A percentile compares a stretch with the other conserved stretches of the same genome.
These are phyloP conservation scores for Aureoboletus auriporus DNA, from an alignment of 768 basidiomycete species.

Conservation along the genomic window DNA sequence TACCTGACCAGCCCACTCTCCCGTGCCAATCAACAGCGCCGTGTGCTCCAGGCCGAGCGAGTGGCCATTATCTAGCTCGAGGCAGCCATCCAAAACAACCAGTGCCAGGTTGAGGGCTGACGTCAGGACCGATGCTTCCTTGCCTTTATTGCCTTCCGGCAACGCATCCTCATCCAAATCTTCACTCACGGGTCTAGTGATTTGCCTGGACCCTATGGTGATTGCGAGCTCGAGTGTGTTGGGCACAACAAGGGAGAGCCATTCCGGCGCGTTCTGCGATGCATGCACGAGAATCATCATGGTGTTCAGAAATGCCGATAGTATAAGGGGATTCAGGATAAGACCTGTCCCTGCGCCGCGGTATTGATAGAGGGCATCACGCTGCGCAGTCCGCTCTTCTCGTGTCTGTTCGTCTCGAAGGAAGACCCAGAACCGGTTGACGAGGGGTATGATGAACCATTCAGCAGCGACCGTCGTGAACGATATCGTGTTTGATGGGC, in stretches of 20 bases:
- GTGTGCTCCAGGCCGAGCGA: constrained; percentile 75
- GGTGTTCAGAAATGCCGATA: constrained; percentile 73
- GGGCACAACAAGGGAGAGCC: constrained; percentile 77
- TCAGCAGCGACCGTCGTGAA: constrained; percentile 80
- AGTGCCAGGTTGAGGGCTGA: constrained; percentile 76
- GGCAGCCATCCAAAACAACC: constrained; percentile 66
- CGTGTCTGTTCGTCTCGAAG: constrained; percentile 79
- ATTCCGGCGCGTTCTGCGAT: constrained; percentile 73
- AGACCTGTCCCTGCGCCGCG: constrained; percentile 77
- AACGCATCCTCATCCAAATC: constrained; percentile 29
- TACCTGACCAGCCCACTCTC: constrained; percentile 78
- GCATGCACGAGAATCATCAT: constrained; percentile 80
- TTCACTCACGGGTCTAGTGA: constrained; percentile 40
- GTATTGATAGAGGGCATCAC: constrained; percentile 54
- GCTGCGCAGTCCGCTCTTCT: constrained; percentile 62
- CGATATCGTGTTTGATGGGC: constrained; percentile 22
- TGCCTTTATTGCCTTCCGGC: constrained; percentile 27
- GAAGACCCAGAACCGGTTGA: constrained; percentile 95
- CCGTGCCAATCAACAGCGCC: constrained; percentile 59
- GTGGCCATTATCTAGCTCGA: constrained; percentile 75
- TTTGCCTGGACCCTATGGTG: constrained; percentile 65
- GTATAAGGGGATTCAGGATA: constrained; percentile 71
- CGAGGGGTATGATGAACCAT: constrained; percentile 82
- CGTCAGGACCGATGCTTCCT: constrained; percentile 71
- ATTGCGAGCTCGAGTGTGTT: constrained; percentile 81